A percentile compares a stretch with the other conserved stretches of the same genome.
phyloP scores from a whole-genome alignment of 345 rosid genomes.

The Trapa bicornis region DNA sequence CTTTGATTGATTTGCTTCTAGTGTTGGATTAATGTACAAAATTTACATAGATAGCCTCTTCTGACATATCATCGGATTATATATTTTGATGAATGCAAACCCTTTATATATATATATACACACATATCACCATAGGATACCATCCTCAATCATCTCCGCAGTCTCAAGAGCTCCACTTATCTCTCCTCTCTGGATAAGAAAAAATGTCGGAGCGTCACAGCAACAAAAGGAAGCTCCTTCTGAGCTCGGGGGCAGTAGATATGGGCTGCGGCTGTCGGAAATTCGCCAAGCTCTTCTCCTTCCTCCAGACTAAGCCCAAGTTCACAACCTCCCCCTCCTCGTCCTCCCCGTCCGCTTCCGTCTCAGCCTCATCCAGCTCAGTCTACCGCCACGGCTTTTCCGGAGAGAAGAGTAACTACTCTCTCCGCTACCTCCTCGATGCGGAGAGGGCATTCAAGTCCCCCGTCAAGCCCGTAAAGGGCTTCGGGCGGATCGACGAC shows the following conservation, averaged over 20 bases:
- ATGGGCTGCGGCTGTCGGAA: constrained; percentile 60
- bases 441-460: constrained; percentile 14
- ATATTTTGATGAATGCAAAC: no score
- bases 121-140: not conserved
- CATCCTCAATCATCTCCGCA: not conserved
- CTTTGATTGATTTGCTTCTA: no score
- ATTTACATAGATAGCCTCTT: no score
- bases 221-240: constrained; percentile 33
- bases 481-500: constrained; percentile 46
- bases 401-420: constrained; percentile 6
- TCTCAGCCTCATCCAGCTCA: constrained; percentile 8
- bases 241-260: constrained; percentile 49
- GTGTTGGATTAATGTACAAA: no score
- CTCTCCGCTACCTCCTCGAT: constrained; percentile 16
- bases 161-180: constrained; percentile 1
- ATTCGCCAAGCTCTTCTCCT: constrained; percentile 23
- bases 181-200: not conserved
- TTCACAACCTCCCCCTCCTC: no score
- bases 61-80: no score
- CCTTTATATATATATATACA: not conserved
- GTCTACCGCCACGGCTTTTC: constrained; percentile 12
- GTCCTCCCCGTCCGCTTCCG: constrained; percentile 9
- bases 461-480: constrained; percentile 21
- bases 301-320: constrained; percentile 30
- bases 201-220: constrained; percentile 23